Conservation (phyloP, 257 asterid genomes). For the Petunia secreta region DNA sequence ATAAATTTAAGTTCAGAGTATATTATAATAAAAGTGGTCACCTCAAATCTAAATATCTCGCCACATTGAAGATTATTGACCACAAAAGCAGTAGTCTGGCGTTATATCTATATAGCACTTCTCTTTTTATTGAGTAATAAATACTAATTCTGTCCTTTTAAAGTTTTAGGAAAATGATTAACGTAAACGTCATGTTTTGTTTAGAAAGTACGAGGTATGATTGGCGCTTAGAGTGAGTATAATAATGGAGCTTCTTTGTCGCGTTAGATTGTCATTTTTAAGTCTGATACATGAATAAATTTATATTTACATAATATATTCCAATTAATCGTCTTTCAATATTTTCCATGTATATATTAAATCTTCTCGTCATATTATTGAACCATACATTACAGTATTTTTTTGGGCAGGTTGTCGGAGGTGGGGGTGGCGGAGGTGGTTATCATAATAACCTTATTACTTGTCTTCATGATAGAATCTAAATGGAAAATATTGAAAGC, state of each 20-base stretch:
- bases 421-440: neutral
- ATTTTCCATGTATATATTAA: too few species aligned
- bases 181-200: neutral
- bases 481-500: neutral
- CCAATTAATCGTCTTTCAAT: too few species aligned
- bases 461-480: neutral
- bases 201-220: neutral
- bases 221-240: neutral
- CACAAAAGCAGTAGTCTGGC: neutral
- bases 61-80: neutral
- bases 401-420: too few species aligned
- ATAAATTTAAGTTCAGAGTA: neutral
- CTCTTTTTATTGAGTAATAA: neutral
- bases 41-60: neutral
- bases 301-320: neutral
- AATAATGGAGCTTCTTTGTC: constrained; percentile 17
- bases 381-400: neutral
- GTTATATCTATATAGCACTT: neutral
- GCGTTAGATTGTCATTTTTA: constrained; percentile 9
- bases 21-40: neutral
- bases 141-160: neutral
- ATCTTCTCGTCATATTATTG: neutral
- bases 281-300: neutral
- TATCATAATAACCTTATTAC: neutral
- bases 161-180: neutral